Conservation (phyloP, 345 rosid species). For the Brassica incana region DNA sequence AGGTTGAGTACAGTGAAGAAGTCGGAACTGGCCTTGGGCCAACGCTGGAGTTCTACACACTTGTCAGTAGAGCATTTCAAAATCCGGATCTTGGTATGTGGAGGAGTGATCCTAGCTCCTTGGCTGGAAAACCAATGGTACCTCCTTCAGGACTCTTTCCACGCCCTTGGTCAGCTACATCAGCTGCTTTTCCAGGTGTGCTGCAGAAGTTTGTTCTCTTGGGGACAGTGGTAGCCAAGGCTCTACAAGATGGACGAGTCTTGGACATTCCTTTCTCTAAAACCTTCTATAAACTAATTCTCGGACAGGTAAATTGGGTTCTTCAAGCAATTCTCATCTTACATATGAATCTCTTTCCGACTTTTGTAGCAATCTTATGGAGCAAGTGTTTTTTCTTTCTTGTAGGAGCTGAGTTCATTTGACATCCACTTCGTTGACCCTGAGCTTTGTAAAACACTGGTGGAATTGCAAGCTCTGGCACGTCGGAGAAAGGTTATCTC, state of each 20-base stretch:
- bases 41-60: constrained; percentile 86
- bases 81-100: constrained; percentile 77
- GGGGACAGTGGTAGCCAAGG: constrained; percentile 88
- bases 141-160: constrained; percentile 77
- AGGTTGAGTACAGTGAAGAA: constrained; percentile 87
- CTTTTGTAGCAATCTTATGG: neutral
- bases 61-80: constrained; percentile 87
- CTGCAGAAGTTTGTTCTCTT: constrained; percentile 66
- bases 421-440: constrained; percentile 89
- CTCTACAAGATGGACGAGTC: constrained; percentile 94
- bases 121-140: constrained; percentile 24
- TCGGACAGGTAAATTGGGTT: constrained; percentile 62
- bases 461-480: constrained; percentile 79
- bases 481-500: constrained; percentile 39
- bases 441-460: constrained; percentile 71
- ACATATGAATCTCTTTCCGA: neutral
- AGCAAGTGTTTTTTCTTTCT: neutral
- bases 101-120: constrained; percentile 63
- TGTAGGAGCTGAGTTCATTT: constrained; percentile 68
- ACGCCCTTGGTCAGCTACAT: constrained; percentile 61
- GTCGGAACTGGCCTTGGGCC: constrained; percentile 99
- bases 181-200: constrained; percentile 53
- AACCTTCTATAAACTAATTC: constrained; percentile 80
- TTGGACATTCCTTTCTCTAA: constrained; percentile 85
- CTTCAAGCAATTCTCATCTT: neutral